Percentiles rank a stretch among this genome's conserved stretches.
phyloP scores from a whole-genome alignment of 768 basidiomycete genomes.

The Leccinum olivaceopallidum region DNA sequence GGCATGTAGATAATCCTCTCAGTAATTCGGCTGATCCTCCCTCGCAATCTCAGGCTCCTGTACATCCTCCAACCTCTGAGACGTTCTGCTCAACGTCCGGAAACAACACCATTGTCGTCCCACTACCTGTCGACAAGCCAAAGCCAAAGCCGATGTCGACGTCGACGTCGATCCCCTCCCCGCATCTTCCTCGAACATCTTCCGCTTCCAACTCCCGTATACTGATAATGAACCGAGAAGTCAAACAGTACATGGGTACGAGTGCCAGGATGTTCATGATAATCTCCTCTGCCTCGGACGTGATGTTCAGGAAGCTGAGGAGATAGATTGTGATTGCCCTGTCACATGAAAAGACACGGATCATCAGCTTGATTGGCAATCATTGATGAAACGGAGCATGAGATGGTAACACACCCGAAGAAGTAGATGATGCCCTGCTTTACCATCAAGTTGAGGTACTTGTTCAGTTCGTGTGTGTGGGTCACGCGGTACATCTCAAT shows the following conservation, averaged over 20 bases:
- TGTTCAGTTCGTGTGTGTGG: background rate
- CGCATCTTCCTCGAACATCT: background rate
- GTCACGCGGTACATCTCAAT: background rate
- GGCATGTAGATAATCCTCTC: background rate
- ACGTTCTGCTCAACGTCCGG: background rate
- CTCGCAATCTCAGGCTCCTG: background rate
- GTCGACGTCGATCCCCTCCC: background rate
- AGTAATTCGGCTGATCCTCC: background rate
- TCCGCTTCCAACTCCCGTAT: background rate
- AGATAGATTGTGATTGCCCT: background rate
- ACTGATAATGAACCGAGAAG: background rate
- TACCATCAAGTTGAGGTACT: background rate
- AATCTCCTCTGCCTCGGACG: background rate
- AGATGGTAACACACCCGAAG: background rate
- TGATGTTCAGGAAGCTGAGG: background rate
- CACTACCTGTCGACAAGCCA: background rate
- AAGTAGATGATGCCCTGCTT: background rate
- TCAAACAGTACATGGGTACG: background rate
- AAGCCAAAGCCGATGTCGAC: background rate
- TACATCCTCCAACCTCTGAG: background rate
- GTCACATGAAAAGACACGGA: background rate
- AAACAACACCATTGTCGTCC: background rate
- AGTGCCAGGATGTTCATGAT: background rate
- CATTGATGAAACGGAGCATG: background rate
- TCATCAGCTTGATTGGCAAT: background rate